phyloP scores from a whole-genome alignment of 208 protist species.

The Crithidia sp. region DNA sequence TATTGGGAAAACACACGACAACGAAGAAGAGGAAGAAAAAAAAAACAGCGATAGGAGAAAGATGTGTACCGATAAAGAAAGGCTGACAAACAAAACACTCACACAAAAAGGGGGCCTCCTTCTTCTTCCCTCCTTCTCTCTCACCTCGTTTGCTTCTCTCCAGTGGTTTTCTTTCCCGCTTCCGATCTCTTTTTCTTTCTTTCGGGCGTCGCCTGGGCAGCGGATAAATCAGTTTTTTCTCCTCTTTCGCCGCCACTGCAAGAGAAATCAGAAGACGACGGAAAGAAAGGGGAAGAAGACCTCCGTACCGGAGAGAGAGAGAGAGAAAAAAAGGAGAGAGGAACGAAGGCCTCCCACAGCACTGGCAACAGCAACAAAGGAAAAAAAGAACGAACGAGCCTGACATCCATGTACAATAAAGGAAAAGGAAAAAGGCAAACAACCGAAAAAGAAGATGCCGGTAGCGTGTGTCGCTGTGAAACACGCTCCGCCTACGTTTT shows the following conservation, averaged over 20 bases:
- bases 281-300: constrained; percentile 7
- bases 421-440: background rate
- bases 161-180: too few species aligned
- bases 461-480: too few species aligned
- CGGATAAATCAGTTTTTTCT: background rate
- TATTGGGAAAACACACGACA: background rate
- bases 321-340: constrained; percentile 14
- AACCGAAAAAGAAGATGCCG: background rate
- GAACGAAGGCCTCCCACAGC: background rate
- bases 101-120: background rate
- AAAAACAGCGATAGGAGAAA: constrained; percentile 16
- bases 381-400: constrained; percentile 14
- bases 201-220: background rate
- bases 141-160: too few species aligned
- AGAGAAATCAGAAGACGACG: background rate
- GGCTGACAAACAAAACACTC: background rate
- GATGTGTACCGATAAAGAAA: background rate
- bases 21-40: background rate
- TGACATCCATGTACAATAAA: too few species aligned
- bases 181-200: background rate
- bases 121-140: too few species aligned
- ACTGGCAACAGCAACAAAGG: background rate
- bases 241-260: too few species aligned
- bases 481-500: background rate
- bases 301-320: background rate